Percentiles rank a stretch among this genome's conserved stretches.
These are phyloP conservation scores for Colletotrichum sp. DNA, from an alignment of 2,329 filamentous ascomycete species.

Conservation along the genomic window DNA sequence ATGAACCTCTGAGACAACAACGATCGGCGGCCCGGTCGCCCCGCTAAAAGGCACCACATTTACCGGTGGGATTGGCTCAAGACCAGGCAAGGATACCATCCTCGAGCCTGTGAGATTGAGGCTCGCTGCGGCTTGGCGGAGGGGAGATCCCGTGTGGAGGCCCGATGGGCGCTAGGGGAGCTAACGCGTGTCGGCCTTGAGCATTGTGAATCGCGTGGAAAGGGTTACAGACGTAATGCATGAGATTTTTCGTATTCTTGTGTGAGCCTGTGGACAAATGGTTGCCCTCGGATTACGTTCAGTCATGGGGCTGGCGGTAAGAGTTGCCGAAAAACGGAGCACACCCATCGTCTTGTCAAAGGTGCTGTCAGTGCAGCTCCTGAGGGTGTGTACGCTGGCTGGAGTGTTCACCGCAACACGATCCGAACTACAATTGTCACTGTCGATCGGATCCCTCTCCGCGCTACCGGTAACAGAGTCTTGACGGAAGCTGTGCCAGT, in stretches of 20 bases:
- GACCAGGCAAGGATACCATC: neutral
- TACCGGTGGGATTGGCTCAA: neutral
- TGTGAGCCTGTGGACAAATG: neutral
- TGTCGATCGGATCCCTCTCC: neutral
- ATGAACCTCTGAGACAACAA: neutral
- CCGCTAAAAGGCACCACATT: neutral
- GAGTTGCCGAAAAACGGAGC: neutral
- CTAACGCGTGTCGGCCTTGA: neutral
- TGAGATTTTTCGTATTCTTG: neutral
- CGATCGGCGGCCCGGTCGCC: neutral
- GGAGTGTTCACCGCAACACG: neutral
- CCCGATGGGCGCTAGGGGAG: neutral
- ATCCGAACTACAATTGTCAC: neutral
- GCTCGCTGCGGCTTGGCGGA: neutral
- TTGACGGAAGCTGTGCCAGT: too few relatives aligned
- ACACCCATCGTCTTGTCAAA: neutral
- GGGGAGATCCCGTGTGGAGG: neutral
- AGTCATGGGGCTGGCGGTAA: neutral
- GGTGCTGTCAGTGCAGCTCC: neutral
- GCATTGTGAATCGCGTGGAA: neutral
- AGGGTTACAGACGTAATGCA: neutral
- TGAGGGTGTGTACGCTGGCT: neutral
- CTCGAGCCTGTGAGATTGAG: neutral
- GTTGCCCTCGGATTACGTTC: neutral
- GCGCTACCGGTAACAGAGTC: neutral